A percentile compares a stretch with the other conserved stretches of the same genome.
Evolutionary conservation across 495 filamentous ascomycete species (phyloP).

Genomic region (Podospora australis): DNA sequence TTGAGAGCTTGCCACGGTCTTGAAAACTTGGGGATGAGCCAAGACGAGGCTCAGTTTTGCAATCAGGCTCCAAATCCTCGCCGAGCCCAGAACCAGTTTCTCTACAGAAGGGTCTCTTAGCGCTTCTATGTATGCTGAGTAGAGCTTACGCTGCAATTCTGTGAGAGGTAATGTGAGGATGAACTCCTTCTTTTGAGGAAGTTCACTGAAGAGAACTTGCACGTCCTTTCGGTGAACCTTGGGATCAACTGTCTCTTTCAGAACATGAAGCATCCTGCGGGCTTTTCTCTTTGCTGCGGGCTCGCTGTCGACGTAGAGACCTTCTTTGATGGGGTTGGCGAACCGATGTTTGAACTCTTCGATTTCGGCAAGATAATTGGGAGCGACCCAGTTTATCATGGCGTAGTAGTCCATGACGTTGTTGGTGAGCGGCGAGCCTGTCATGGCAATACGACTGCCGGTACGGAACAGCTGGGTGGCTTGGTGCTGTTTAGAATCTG

Average conservation of each 20-base stretch:
- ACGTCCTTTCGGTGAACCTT: constrained; percentile 75
- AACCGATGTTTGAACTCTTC: constrained; percentile 63
- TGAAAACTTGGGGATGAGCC: constrained; percentile 66
- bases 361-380: constrained; percentile 62
- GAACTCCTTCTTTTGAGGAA: constrained; percentile 75
- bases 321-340: constrained; percentile 63
- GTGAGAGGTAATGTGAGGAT: constrained; percentile 68
- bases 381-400: constrained; percentile 85
- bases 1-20: constrained; percentile 31
- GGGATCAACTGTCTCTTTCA: constrained; percentile 65
- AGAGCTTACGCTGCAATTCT: constrained; percentile 54
- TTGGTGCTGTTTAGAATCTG: constrained; percentile 40
- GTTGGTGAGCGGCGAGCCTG: constrained; percentile 81
- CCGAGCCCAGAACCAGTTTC: constrained; percentile 1
- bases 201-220: constrained; percentile 52
- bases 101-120: constrained; percentile 3
- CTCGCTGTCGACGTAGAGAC: constrained; percentile 59
- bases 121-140: constrained; percentile 50
- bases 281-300: constrained; percentile 45
- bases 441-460: constrained; percentile 72
- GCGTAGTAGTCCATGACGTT: constrained; percentile 74
- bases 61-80: constrained; percentile 30
- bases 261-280: constrained; percentile 59
- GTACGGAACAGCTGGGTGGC: constrained; percentile 55
- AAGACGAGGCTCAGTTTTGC: constrained; percentile 58